phyloP scores from a whole-genome alignment of 2,329 filamentous ascomycete species.

The Diaporthe sp. region DNA sequence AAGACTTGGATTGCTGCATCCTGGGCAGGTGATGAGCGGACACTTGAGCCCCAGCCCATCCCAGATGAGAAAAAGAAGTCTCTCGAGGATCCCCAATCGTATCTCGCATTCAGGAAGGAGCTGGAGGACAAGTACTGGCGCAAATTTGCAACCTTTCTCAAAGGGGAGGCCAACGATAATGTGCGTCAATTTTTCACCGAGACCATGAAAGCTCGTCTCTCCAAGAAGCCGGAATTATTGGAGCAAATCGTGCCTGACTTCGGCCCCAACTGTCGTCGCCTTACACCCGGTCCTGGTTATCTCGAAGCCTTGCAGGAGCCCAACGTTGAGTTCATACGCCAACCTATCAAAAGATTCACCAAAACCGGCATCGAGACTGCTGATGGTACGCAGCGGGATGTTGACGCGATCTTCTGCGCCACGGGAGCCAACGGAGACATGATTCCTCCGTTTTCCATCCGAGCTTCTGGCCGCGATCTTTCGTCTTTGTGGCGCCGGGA shows the following conservation, averaged over 20 bases:
- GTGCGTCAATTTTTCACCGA: slow-evolving; percentile 62
- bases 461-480: slow-evolving; percentile 67
- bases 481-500: slow-evolving; percentile 68
- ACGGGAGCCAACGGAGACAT: slow-evolving; percentile 76
- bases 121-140: slow-evolving; percentile 75
- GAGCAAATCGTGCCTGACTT: slow-evolving; percentile 73
- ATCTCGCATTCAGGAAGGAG: slow-evolving; percentile 70
- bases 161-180: slow-evolving; percentile 61
- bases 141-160: slow-evolving; percentile 68
- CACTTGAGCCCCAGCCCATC: slow-evolving; percentile 69
- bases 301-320: slow-evolving; percentile 73
- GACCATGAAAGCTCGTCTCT: slow-evolving; percentile 68
- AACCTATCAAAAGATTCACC: slow-evolving; percentile 70
- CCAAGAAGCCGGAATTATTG: slow-evolving; percentile 68
- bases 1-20: slow-evolving; percentile 78
- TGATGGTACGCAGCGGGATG: slow-evolving; percentile 69
- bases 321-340: slow-evolving; percentile 74
- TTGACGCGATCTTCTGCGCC: slow-evolving; percentile 77
- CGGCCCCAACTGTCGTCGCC: slow-evolving; percentile 73
- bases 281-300: slow-evolving; percentile 77
- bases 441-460: slow-evolving; percentile 72
- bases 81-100: slow-evolving; percentile 72
- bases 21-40: slow-evolving; percentile 69
- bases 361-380: slow-evolving; percentile 70
- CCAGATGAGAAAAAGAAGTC: slow-evolving; percentile 65